Evolutionary conservation across 768 basidiomycete species (phyloP).

Genomic region (Gelatoporia subvermispora): DNA sequence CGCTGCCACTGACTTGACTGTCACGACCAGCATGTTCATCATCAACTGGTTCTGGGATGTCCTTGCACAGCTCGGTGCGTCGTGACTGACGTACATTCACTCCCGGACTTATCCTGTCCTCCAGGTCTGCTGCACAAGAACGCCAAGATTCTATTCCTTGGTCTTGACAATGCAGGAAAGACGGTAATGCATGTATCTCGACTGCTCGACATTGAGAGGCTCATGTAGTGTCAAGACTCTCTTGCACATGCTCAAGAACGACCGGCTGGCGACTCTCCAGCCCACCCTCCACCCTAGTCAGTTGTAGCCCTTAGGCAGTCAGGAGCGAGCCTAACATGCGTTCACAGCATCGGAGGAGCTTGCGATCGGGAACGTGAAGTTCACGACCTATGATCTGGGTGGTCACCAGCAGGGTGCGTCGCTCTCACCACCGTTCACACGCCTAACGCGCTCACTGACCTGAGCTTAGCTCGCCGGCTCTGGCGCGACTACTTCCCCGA

Average conservation of each 20-base stretch:
- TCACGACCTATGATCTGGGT: constrained; percentile 97
- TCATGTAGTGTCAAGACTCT: constrained; percentile 57
- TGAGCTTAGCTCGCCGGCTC: constrained; percentile 76
- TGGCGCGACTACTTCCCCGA: constrained; percentile 99
- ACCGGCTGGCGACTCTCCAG: constrained; percentile 93
- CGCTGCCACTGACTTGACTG: constrained; percentile 7
- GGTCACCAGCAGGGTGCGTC: constrained; percentile 90
- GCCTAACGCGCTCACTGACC: neutral
- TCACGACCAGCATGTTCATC: constrained; percentile 64
- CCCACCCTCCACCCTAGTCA: constrained; percentile 97
- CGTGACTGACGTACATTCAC: neutral
- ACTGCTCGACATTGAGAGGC: neutral
- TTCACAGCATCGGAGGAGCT: constrained; percentile 93
- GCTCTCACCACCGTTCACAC: neutral
- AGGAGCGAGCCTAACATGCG: constrained; percentile 10
- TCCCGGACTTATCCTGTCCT: constrained; percentile 1
- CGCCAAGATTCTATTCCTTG: constrained; percentile 98
- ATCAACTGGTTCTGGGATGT: constrained; percentile 97
- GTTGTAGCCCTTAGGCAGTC: constrained; percentile 17
- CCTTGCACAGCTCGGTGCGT: constrained; percentile 85
- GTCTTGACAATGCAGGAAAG: constrained; percentile 98
- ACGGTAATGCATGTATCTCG: constrained; percentile 51
- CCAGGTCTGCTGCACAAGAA: constrained; percentile 93
- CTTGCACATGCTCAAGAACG: constrained; percentile 99
- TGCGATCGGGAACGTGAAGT: constrained; percentile 97